Percentiles rank a stretch among this genome's conserved stretches.
Conservation (phyloP, 2,329 filamentous ascomycete genomes). For the Colletotrichum sp. region DNA sequence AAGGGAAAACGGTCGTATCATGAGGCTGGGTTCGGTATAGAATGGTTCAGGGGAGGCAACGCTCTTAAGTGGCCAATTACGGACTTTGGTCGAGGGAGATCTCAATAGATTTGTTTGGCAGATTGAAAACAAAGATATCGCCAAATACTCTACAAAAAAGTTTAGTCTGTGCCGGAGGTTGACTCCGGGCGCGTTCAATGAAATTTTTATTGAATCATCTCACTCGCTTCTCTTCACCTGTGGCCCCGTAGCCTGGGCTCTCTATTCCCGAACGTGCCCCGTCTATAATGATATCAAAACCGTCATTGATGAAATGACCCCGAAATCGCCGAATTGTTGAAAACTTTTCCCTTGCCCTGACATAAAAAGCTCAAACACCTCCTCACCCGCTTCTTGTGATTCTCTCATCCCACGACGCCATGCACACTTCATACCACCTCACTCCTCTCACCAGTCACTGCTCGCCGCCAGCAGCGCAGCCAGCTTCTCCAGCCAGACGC, state of each 20-base stretch:
- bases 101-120: not conserved
- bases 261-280: not conserved
- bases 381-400: not conserved
- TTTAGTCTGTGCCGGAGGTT: conserved; percentile 2
- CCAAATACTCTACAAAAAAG: not conserved
- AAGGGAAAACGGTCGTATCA: not conserved
- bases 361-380: not conserved
- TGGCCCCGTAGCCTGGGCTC: not conserved
- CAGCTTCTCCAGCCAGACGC: conserved; percentile 68
- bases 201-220: not conserved
- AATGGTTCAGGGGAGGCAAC: not conserved
- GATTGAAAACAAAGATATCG: not conserved
- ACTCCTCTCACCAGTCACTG: conserved; percentile 66
- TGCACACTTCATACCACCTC: not conserved
- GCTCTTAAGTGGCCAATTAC: not conserved
- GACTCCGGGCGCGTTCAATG: conserved; percentile 6
- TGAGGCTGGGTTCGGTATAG: not conserved
- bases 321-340: not conserved
- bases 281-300: not conserved
- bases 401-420: not conserved
- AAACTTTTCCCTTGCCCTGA: not conserved
- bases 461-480: conserved; percentile 62
- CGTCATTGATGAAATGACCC: not conserved
- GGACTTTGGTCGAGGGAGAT: not conserved
- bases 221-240: not conserved